These are phyloP conservation scores for Plasmopara viticola DNA, from an alignment of 352 stramenopile genomes.

Conservation along the genomic window DNA sequence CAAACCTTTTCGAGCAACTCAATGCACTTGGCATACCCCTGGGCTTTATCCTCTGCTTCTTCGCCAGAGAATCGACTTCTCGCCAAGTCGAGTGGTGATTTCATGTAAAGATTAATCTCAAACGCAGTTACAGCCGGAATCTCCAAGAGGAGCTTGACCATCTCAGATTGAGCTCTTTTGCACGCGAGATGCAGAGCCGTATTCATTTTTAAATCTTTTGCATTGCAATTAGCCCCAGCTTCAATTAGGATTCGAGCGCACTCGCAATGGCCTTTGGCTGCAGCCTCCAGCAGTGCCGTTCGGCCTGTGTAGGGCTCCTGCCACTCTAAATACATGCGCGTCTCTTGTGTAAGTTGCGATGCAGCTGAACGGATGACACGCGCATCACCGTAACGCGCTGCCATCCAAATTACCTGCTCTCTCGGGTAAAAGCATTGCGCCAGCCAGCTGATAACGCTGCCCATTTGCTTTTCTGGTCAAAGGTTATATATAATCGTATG, in stretches of 20 bases:
- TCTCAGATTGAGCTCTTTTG: slow-evolving; percentile 31
- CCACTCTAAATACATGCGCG: slow-evolving; percentile 45
- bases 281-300: slow-evolving; percentile 41
- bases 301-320: slow-evolving; percentile 40
- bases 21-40: slow-evolving; percentile 38
- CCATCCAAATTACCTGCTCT: slow-evolving; percentile 51
- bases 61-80: slow-evolving; percentile 26
- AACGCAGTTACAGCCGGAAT: slow-evolving; percentile 35
- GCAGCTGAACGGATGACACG: slow-evolving; percentile 29
- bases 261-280: slow-evolving; percentile 32
- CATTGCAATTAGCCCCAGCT: slow-evolving; percentile 44
- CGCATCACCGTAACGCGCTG: slow-evolving; percentile 35
- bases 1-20: slow-evolving; percentile 51
- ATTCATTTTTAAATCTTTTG: slow-evolving; percentile 41
- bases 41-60: slow-evolving; percentile 19
- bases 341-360: slow-evolving; percentile 32
- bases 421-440: slow-evolving; percentile 45
- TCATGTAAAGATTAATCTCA: slow-evolving; percentile 36
- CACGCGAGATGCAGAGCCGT: slow-evolving; percentile 51
- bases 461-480: slow-evolving; percentile 20
- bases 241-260: slow-evolving; percentile 40
- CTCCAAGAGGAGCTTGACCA: slow-evolving; percentile 42
- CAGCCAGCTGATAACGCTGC: slow-evolving; percentile 42
- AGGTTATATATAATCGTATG: too few relatives aligned
- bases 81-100: slow-evolving; percentile 42